phyloP scores from a whole-genome alignment of 306 rosid genomes.

The Oemleria cerasiformis region DNA sequence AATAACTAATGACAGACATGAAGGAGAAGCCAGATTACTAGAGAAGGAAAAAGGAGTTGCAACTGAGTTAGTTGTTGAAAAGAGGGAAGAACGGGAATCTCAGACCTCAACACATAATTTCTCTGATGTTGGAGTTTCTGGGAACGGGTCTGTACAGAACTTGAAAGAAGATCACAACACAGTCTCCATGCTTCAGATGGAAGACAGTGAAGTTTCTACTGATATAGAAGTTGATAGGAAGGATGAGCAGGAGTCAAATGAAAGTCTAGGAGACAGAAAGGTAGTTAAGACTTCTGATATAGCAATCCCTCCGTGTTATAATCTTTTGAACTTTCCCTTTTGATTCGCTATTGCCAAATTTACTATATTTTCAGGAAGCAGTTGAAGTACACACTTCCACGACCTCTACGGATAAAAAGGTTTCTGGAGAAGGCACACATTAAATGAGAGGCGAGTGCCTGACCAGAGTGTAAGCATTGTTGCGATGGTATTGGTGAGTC shows the following conservation, averaged over 20 bases:
- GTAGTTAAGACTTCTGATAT: conserved; percentile 14
- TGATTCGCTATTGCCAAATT: conserved; percentile 11
- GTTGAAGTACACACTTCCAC: conserved; percentile 42
- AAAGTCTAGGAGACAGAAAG: conserved; percentile 38
- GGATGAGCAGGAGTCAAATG: conserved; percentile 26
- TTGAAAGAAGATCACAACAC: conserved; percentile 41
- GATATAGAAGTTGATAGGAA: conserved; percentile 28
- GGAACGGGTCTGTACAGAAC: conserved; percentile 48
- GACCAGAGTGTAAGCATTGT: conserved; percentile 16
- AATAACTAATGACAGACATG: conserved; percentile 27
- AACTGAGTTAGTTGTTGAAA: conserved; percentile 29
- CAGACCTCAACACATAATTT: conserved; percentile 30
- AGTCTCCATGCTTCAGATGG: conserved; percentile 32
- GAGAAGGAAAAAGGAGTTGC: conserved; percentile 38
- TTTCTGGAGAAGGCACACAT: conserved; percentile 46
- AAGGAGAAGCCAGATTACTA: conserved; percentile 27
- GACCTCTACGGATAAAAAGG: conserved; percentile 34
- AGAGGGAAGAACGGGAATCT: conserved; percentile 35
- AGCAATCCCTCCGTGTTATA: neutral
- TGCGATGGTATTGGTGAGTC: neutral
- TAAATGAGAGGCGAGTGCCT: conserved; percentile 42
- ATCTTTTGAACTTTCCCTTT: neutral
- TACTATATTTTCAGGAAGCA: conserved; percentile 53
- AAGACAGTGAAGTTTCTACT: conserved; percentile 36
- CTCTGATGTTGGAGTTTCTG: conserved; percentile 40